Base-by-base conservation (phyloP, 768 basidiomycete species). In the Glaciozyma antarctica region DNA sequence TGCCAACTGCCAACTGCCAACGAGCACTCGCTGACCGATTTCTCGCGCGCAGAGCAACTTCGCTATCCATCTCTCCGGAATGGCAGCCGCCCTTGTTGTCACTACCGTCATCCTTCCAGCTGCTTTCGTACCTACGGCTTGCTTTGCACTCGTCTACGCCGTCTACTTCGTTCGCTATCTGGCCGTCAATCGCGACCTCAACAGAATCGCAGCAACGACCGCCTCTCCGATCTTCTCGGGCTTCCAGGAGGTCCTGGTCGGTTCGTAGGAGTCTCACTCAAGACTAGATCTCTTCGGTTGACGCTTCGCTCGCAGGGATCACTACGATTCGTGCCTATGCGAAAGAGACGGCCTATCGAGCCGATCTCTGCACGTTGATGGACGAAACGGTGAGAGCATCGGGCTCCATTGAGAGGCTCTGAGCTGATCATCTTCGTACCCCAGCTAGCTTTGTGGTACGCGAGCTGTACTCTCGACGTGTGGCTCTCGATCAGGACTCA, bases 121-220 rank as follows among this genome's bases (percentile, higher is more conserved):
- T 0, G 86, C 88, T 71, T 79, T 82, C 2, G 83, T 84, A 0
- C 82, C 85, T 61, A 86, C 86, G 0, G 53, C 86, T 21, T 77
- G 84, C 73, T 86, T 88, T 68, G 84, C 85, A 0, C 83, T 81
- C 81, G 74, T 86, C 22, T 88, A 88, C 75, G 77, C 84, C 51
- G 81, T 82, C 41, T 75, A 86, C 51, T 85, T 86, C 0, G 83
- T 84, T 2, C 76, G 80, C 0, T 87, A 84, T 70, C 80, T 87
- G 34, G 77, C 77, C 63, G 80, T 85, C 3, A 84, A 84, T 9
- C 79, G 86, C 59, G 86, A 88, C 70, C 79, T 88, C 22, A 80
- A 86, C 7, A 75, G 78, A 10, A 75, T 76, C 60, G 77, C 75
- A 60, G 71, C 73, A 24, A 74, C 75, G 1, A 76, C 76, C 0